Conservation (phyloP, 2,329 filamentous ascomycete genomes). For the Microthyrium microscopicum region DNA sequence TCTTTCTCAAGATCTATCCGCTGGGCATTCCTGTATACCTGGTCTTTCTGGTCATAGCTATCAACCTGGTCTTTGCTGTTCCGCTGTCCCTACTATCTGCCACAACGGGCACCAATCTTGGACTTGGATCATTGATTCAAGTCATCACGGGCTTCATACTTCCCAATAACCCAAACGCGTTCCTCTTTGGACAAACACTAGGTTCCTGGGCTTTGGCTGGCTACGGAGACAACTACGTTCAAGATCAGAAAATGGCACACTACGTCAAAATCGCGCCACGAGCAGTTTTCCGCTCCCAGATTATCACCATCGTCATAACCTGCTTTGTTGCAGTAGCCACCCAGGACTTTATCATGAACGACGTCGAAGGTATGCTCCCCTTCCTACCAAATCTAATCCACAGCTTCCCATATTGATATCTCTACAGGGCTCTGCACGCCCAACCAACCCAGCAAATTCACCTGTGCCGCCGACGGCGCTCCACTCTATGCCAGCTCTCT, state of each 20-base stretch:
- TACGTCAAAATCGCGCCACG: slow-evolving; percentile 43
- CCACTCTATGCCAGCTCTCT: slow-evolving; percentile 47
- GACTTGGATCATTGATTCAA: slow-evolving; percentile 28
- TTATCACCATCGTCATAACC: slow-evolving; percentile 46
- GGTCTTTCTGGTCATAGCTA: slow-evolving; percentile 36
- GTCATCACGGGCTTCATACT: too few species aligned
- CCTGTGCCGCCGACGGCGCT: slow-evolving; percentile 38
- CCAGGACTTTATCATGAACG: too few species aligned
- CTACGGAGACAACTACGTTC: slow-evolving; percentile 30
- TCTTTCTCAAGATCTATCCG: slow-evolving; percentile 15
- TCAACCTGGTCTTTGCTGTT: slow-evolving; percentile 4
- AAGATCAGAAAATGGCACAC: slow-evolving; percentile 34
- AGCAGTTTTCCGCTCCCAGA: slow-evolving; percentile 49
- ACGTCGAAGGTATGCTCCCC: too few species aligned
- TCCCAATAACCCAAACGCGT: too few species aligned
- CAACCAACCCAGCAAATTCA: slow-evolving; percentile 40
- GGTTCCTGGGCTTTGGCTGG: slow-evolving; percentile 30
- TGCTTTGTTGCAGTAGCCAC: too few species aligned
- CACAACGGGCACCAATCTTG: too few species aligned
- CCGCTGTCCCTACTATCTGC: too few species aligned
- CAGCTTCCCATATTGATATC: too few species aligned
- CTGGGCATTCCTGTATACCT: slow-evolving; percentile 30
- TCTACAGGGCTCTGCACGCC: slow-evolving; percentile 49
- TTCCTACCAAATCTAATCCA: too few species aligned
- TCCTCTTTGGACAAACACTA: too few species aligned